Percentiles rank a stretch among this genome's conserved stretches.
Evolutionary conservation across 2,329 filamentous ascomycete genomes (phyloP).

Genomic region (Trichoderma harzianum): DNA sequence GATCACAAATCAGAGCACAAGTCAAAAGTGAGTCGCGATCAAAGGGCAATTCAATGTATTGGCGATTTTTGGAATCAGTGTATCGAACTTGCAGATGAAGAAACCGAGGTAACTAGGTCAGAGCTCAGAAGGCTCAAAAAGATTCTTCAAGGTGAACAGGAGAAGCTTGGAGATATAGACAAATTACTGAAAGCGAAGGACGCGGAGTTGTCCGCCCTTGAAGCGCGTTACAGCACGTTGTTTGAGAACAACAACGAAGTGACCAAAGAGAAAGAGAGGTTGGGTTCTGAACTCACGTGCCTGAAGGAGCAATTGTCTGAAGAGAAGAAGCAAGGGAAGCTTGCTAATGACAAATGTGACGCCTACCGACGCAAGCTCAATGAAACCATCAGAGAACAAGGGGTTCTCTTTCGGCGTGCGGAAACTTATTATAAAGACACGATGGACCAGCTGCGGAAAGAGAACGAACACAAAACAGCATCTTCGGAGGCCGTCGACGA

Average conservation of each 20-base stretch:
- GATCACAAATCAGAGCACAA: constrained; percentile 8
- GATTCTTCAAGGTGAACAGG: constrained; percentile 23
- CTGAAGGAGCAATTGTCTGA: constrained; percentile 27
- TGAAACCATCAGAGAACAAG: constrained; percentile 45
- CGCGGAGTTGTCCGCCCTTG: constrained; percentile 25
- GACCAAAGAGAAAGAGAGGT: constrained; percentile 25
- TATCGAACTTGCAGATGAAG: constrained; percentile 27
- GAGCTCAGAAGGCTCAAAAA: constrained; percentile 29
- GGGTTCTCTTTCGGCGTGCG: constrained; percentile 38
- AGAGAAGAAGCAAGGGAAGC: constrained; percentile 23
- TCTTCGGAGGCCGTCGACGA: constrained; percentile 26
- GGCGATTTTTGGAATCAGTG: constrained; percentile 36
- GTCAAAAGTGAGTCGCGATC: constrained; percentile 23
- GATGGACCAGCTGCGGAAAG: constrained; percentile 33
- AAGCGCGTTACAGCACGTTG: constrained; percentile 27
- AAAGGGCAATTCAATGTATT: constrained; percentile 32
- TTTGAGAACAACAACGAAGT: constrained; percentile 26
- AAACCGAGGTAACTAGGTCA: constrained; percentile 25
- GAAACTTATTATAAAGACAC: constrained; percentile 33
- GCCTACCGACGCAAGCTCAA: constrained; percentile 41
- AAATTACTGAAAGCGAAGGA: constrained; percentile 23
- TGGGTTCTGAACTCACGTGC: constrained; percentile 29
- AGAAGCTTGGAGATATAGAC: constrained; percentile 21
- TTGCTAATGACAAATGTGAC: constrained; percentile 34
- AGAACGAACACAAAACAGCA: constrained; percentile 27